Base-by-base conservation (phyloP, 768 basidiomycete genomes). In the Tephrocybe sp. region DNA sequence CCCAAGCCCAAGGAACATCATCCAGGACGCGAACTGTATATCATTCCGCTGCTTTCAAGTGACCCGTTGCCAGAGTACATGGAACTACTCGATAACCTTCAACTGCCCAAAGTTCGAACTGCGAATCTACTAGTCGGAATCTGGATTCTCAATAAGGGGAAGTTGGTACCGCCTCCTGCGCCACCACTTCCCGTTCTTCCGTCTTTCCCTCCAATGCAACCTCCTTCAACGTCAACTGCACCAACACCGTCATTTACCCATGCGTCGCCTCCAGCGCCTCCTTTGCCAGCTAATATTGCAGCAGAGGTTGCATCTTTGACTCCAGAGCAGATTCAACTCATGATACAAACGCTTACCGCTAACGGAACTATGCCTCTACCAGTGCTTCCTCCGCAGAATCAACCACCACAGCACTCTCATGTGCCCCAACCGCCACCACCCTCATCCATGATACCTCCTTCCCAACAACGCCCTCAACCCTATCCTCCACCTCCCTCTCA, bases 1-100 rank as follows among this genome's bases (percentile, higher is more conserved):
- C 73, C 72, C 40, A 77, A 80, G 33, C 84, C 88, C 8, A 84
- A 86, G 55, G 85, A 91, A 10, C 69, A 79, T 59, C 75, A 80
- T 48, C 86, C 88, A 33, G 92, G 91, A 27, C 86, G 88, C 48
- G 93, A 95, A 62, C 68, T 94, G 29, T 95, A 95, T 59, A 79
- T 94, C 56, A 77, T 94, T 15, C 93, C 93, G 1, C 67, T 95
- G 13, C 70, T 76, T 18, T 74, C 86, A 19, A 74, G 68, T 23
- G 77, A 85, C 42, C 74, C 83, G 0, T 68, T 94, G 1, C 93
- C 93, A 1, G 93, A 94, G 50, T 94, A 83, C 58, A 76, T 94
- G 56, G 90, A 93, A 58, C 72, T 94, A 1, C 66, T 93, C 40
- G 92, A 94, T 56, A 76, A 88, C 22, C 74, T 92, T 39, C 75